Evolutionary conservation across 1,284 basidiomycete species (phyloP).

Genomic region (Agaricales sp.): DNA sequence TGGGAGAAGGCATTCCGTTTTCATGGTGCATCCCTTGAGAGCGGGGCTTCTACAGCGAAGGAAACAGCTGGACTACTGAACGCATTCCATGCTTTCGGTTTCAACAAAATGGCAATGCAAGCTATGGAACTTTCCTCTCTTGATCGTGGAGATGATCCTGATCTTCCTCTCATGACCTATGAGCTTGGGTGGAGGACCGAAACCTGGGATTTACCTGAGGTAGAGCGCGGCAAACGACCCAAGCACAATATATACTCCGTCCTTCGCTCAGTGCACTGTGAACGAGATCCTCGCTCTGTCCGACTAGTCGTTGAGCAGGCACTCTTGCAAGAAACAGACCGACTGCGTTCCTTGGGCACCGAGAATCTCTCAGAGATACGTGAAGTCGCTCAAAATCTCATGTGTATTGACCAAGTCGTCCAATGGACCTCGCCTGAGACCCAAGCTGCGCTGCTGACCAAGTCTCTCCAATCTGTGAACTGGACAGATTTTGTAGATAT

Average conservation of each 20-base stretch:
- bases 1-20: constrained; percentile 88
- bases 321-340: constrained; percentile 50
- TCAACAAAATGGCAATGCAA: constrained; percentile 69
- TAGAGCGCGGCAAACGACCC: constrained; percentile 23
- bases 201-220: constrained; percentile 84
- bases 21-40: constrained; percentile 78
- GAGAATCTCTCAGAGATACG: constrained; percentile 74
- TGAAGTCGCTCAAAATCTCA: constrained; percentile 53
- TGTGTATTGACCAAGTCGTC: constrained; percentile 70
- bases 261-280: constrained; percentile 68
- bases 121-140: constrained; percentile 38
- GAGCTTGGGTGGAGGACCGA: constrained; percentile 84
- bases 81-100: constrained; percentile 82
- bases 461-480: constrained; percentile 21
- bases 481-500: constrained; percentile 39
- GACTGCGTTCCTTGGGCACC: constrained; percentile 52
- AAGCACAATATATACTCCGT: constrained; percentile 69
- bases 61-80: constrained; percentile 53
- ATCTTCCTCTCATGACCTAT: constrained; percentile 51
- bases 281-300: constrained; percentile 44
- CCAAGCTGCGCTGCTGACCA: constrained; percentile 26
- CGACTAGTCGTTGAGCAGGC: constrained; percentile 38
- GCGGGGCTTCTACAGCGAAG: constrained; percentile 26
- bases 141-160: constrained; percentile 20
- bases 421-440: constrained; percentile 36